phyloP scores from a whole-genome alignment of 2,329 filamentous ascomycete species.

The Diaporthe sp. region DNA sequence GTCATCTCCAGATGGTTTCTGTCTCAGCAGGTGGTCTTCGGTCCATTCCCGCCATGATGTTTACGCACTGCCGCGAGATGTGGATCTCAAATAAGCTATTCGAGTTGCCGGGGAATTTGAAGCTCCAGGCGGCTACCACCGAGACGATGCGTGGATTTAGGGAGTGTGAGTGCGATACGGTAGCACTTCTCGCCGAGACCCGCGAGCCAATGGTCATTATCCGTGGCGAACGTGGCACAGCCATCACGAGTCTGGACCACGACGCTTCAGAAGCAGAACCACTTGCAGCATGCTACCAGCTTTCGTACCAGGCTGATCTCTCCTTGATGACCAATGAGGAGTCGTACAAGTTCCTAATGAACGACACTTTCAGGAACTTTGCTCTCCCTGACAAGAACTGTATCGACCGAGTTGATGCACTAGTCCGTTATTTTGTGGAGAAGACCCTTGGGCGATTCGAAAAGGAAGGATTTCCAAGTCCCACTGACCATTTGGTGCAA shows the following conservation, averaged over 20 bases:
- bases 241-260: constrained; percentile 12
- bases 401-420: constrained; percentile 7
- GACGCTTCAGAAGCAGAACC: not conserved
- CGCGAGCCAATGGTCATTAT: constrained; percentile 9
- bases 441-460: not conserved
- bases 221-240: constrained; percentile 20
- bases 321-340: not conserved
- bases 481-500: not conserved
- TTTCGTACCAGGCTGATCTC: not conserved
- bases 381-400: not conserved
- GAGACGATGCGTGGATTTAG: not conserved
- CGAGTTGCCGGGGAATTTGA: constrained; percentile 14
- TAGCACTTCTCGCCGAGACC: not conserved
- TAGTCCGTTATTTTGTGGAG: not conserved
- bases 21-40: constrained; percentile 3
- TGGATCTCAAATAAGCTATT: constrained; percentile 11
- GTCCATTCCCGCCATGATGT: not conserved
- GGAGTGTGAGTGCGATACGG: constrained; percentile 1
- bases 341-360: constrained; percentile 11
- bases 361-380: not conserved
- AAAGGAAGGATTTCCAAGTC: not conserved
- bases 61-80: not conserved
- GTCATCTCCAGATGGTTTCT: constrained; percentile 20
- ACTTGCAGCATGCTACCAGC: constrained; percentile 1
- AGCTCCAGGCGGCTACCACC: not conserved